Base-by-base conservation (phyloP, 2,329 filamentous ascomycete genomes). In the Plectosphaerella cucumerina region DNA sequence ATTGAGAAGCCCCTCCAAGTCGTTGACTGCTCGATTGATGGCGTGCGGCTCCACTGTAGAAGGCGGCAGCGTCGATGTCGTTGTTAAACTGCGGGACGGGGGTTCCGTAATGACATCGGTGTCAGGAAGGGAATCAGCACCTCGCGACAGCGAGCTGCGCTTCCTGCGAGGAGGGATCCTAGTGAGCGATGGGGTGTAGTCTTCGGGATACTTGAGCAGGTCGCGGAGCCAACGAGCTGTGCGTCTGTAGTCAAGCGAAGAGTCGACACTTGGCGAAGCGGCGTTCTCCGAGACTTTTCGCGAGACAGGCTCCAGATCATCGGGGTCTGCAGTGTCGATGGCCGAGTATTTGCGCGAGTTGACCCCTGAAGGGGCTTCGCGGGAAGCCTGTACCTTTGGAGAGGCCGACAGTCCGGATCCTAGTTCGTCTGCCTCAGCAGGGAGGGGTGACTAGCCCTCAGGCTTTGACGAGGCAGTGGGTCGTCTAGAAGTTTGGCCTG, bases 1-100 rank as follows among this genome's bases (percentile, higher is more conserved):
- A 31, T 64, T 69, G 6, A 80, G 58, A 17, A 80, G 67, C 21
- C 69, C 64, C 52, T 80, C 75, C 22, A 79, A 62, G 51, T 77
- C 70, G 34, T 62, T 63, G 34, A 75, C 62, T 3, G 70, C 66
- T 6, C 58, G 64, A 42, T 65, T 67, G 53, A 75, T 71, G 8
- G 60, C 52, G 14, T 49, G 34, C 2, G 49, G 37, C 6, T 50
- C 49, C 46, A 62, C 52, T 20, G 58, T 49, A 4, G 56, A 53
- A 10, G 52, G 49, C 2, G 55, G 47, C 1, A 53, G 42, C 1
- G 54, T 57, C 3, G 58, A 54, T 2, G 53, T 48, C 5, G 55
- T 44, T 6, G 55, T 55, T 20, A 57, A 20, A 4, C 22, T 53
- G 4, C 55, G 57, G 41, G 54, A 43, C 5, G 37, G 47, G 6